Percentiles rank a stretch among this genome's conserved stretches.
These are phyloP conservation scores for Rhodamnia rubescens DNA, from an alignment of 345 rosid species.

Conservation along the genomic window DNA sequence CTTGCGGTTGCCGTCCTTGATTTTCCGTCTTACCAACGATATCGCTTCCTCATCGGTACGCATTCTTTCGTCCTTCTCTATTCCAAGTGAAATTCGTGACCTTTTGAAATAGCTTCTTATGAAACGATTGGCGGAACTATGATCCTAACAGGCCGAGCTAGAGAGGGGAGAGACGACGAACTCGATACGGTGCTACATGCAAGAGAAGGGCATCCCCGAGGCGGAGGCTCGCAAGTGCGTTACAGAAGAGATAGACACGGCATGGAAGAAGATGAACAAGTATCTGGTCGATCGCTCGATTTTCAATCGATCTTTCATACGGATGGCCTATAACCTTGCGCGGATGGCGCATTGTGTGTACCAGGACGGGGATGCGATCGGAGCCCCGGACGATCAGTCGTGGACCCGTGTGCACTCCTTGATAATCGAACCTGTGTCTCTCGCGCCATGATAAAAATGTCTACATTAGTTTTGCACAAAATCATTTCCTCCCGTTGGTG, in stretches of 20 bases:
- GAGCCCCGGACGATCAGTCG: slow-evolving; percentile 12
- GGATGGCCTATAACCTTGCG: slow-evolving; percentile 14
- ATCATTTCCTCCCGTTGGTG: not conserved
- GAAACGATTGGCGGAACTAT: not conserved
- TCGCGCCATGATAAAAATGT: not conserved
- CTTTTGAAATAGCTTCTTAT: not conserved
- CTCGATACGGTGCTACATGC: slow-evolving; percentile 21
- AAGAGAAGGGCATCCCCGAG: slow-evolving; percentile 12
- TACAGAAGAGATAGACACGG: slow-evolving; percentile 6
- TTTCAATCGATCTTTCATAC: slow-evolving; percentile 8
- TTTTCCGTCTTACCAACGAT: slow-evolving; percentile 32
- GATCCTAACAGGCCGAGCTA: slow-evolving; percentile 20
- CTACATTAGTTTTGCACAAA: not conserved
- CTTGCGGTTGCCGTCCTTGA: slow-evolving; percentile 15
- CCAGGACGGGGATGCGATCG: slow-evolving; percentile 33
- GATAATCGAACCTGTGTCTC: slow-evolving; percentile 16
- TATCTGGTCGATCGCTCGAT: not conserved
- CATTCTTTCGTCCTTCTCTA: not conserved
- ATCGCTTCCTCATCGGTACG: slow-evolving; percentile 32
- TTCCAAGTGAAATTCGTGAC: not conserved
- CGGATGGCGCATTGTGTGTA: slow-evolving; percentile 17
- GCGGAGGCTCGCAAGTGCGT: slow-evolving; percentile 13
- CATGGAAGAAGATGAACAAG: slow-evolving; percentile 30
- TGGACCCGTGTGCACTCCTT: slow-evolving; percentile 12
- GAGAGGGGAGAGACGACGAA: slow-evolving; percentile 22